A percentile compares a stretch with the other conserved stretches of the same genome.
phyloP scores from a whole-genome alignment of 331 rosid species.

The Telfairia occidentalis region DNA sequence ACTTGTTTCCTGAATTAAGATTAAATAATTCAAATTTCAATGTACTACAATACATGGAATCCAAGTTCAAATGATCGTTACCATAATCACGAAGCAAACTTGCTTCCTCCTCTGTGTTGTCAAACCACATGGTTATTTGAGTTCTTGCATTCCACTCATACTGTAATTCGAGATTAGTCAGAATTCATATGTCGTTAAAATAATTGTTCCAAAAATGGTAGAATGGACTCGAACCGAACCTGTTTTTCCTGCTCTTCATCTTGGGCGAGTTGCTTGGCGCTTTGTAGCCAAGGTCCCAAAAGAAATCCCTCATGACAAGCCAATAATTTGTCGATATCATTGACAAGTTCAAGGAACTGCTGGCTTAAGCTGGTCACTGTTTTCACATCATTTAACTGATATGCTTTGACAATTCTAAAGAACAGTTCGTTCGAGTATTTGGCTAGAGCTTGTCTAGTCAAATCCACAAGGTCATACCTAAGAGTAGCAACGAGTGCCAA shows the following conservation, averaged over 20 bases:
- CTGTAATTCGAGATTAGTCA: conserved; percentile 22
- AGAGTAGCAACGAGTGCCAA: neutral
- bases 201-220: neutral
- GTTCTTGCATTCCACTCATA: conserved; percentile 98
- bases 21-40: conserved; percentile 3
- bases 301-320: conserved; percentile 80
- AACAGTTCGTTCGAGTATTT: conserved; percentile 66
- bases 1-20: conserved; percentile 51
- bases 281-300: conserved; percentile 87
- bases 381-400: conserved; percentile 33
- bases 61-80: conserved; percentile 18
- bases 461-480: conserved; percentile 94
- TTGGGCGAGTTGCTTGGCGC: conserved; percentile 59
- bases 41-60: neutral
- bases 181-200: neutral
- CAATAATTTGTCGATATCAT: conserved; percentile 68
- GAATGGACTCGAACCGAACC: conserved; percentile 29
- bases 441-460: conserved; percentile 81
- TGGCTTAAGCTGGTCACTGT: conserved; percentile 36
- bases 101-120: conserved; percentile 49
- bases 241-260: conserved; percentile 45
- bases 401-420: conserved; percentile 48
- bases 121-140: conserved; percentile 93
- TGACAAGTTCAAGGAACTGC: conserved; percentile 54
- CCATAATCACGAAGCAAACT: conserved; percentile 91